phyloP scores from a whole-genome alignment of 176 grass and related monocot genomes.

The Calamus simplicifolius region DNA sequence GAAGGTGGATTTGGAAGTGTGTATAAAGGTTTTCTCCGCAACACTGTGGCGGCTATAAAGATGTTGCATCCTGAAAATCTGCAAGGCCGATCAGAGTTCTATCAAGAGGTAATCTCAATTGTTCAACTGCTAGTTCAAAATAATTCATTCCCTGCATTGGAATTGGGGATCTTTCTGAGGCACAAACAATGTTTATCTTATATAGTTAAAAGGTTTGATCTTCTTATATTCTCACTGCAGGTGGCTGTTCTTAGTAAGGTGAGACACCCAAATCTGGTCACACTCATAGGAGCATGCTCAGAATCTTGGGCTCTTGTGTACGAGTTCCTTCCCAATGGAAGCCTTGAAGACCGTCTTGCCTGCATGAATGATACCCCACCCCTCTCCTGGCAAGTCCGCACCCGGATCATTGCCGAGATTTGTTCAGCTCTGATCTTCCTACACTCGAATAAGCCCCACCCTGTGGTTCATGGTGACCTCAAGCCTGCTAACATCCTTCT shows the following conservation, averaged over 20 bases:
- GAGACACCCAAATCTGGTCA: constrained; percentile 24
- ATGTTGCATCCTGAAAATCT: constrained; percentile 45
- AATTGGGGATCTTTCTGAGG: too few relatives aligned
- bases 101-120: constrained; percentile 42
- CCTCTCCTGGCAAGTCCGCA: constrained; percentile 15
- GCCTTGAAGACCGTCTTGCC: constrained; percentile 14
- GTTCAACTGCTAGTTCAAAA: too few relatives aligned
- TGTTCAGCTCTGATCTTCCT: constrained; percentile 25
- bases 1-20: constrained; percentile 68
- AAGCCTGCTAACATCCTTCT: constrained; percentile 19
- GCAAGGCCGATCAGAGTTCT: constrained; percentile 47
- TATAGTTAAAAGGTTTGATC: too few relatives aligned
- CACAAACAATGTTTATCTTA: too few relatives aligned
- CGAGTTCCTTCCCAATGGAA: constrained; percentile 25
- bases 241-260: constrained; percentile 18
- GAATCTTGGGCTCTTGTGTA: constrained; percentile 19
- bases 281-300: constrained; percentile 19
- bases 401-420: constrained; percentile 13
- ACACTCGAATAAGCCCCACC: constrained; percentile 13
- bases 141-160: too few relatives aligned
- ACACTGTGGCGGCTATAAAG: constrained; percentile 67
- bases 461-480: constrained; percentile 21
- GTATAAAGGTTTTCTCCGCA: constrained; percentile 51
- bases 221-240: neutral
- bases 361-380: constrained; percentile 1